Conservation (phyloP, 352 stramenopile species). For the Pythium aphanidermatum region DNA sequence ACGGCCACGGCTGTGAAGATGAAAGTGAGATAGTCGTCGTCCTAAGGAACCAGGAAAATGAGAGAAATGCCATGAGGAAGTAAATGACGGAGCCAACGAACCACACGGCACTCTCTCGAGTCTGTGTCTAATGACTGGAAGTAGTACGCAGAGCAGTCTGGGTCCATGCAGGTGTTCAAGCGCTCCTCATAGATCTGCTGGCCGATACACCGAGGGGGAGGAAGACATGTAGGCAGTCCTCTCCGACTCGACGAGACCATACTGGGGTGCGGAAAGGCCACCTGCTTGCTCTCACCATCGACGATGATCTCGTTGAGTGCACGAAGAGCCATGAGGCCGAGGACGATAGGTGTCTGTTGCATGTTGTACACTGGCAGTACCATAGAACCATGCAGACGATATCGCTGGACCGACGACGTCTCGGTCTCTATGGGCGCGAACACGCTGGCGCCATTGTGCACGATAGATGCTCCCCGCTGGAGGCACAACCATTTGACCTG, state of each 20-base stretch:
- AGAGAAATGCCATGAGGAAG: neutral
- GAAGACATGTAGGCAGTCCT: slow-evolving; percentile 15
- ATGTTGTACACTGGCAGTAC: slow-evolving; percentile 65
- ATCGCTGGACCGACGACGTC: slow-evolving; percentile 30
- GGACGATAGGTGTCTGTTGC: slow-evolving; percentile 50
- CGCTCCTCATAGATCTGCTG: slow-evolving; percentile 32
- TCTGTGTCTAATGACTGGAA: slow-evolving; percentile 45
- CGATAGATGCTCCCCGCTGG: slow-evolving; percentile 42
- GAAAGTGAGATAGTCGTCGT: slow-evolving; percentile 28
- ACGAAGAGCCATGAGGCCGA: slow-evolving; percentile 50
- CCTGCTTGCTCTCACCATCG: slow-evolving; percentile 34
- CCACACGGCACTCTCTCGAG: slow-evolving; percentile 45
- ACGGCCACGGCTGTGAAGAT: slow-evolving; percentile 28
- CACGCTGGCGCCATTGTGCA: slow-evolving; percentile 43
- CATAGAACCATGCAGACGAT: slow-evolving; percentile 41
- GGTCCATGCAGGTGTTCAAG: slow-evolving; percentile 51
- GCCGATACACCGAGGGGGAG: slow-evolving; percentile 22
- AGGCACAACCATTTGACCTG: slow-evolving; percentile 47
- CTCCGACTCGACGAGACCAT: neutral
- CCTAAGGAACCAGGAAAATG: slow-evolving; percentile 17
- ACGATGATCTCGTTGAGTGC: slow-evolving; percentile 37
- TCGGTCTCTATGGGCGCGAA: slow-evolving; percentile 43
- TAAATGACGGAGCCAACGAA: slow-evolving; percentile 21
- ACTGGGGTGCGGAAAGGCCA: slow-evolving; percentile 12
- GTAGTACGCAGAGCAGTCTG: slow-evolving; percentile 54